Conservation (phyloP, 495 filamentous ascomycete species). For the Lasiosphaeria miniovina region DNA sequence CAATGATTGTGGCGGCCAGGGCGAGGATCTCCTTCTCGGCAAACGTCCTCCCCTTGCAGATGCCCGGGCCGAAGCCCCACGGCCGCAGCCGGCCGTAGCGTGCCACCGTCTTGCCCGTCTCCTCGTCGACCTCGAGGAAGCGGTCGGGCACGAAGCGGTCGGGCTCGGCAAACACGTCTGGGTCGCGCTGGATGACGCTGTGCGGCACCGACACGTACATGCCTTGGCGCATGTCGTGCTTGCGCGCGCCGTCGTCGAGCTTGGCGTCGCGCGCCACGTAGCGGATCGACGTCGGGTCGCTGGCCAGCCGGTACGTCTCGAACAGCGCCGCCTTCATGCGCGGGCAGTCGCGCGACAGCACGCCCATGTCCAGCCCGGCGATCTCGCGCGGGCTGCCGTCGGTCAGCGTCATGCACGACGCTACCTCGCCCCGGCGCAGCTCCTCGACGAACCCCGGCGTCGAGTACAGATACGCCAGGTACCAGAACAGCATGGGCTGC, state of each 20-base stretch:
- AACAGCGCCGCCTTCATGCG: conserved; percentile 14
- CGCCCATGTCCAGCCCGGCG: not conserved
- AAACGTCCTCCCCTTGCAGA: conserved; percentile 21
- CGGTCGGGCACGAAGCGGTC: conserved; percentile 21
- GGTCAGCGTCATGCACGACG: conserved; percentile 3
- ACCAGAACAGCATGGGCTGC: conserved; percentile 9
- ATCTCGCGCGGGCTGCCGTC: not conserved
- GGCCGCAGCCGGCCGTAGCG: conserved; percentile 17
- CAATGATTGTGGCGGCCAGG: conserved; percentile 15
- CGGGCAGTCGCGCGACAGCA: conserved; percentile 8
- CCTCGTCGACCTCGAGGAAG: conserved; percentile 16
- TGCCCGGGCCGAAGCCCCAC: conserved; percentile 15
- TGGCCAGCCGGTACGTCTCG: conserved; percentile 15
- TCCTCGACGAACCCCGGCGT: not conserved
- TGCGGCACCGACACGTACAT: conserved; percentile 10
- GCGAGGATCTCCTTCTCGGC: conserved; percentile 23
- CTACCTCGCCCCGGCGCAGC: conserved; percentile 2
- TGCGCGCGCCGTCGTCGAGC: conserved; percentile 5
- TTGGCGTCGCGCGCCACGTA: conserved; percentile 9
- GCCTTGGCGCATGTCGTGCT: conserved; percentile 6
- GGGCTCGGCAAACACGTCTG: conserved; percentile 13
- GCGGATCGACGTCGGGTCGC: conserved; percentile 15
- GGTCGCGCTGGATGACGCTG: conserved; percentile 14
- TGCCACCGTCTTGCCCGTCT: not conserved
- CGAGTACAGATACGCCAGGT: conserved; percentile 7